phyloP scores from a whole-genome alignment of 768 basidiomycete genomes.

The Russula griseocarnosa region DNA sequence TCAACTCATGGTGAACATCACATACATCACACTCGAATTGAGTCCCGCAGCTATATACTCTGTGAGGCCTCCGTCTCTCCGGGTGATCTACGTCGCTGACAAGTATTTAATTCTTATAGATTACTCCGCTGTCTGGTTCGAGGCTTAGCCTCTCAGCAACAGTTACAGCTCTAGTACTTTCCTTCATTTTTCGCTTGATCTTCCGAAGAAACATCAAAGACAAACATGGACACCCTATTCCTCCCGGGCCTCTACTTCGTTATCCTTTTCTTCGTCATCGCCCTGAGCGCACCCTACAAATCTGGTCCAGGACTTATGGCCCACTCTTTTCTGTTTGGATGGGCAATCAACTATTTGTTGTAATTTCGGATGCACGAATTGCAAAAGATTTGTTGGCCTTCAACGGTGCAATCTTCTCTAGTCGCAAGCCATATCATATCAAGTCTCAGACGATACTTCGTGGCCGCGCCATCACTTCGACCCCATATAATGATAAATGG shows the following conservation, averaged over 20 bases:
- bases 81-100: neutral
- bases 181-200: conserved; percentile 24
- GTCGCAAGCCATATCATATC: conserved; percentile 29
- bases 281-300: conserved; percentile 42
- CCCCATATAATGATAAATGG: conserved; percentile 17
- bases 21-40: neutral
- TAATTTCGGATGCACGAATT: too few relatives aligned
- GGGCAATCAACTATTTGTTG: conserved; percentile 43
- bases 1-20: conserved; percentile 9
- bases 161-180: conserved; percentile 11
- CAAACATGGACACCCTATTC: too few relatives aligned
- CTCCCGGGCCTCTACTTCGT: too few relatives aligned
- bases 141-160: neutral
- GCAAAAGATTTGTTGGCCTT: too few relatives aligned
- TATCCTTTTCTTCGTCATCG: conserved; percentile 42
- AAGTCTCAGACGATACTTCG: conserved; percentile 44
- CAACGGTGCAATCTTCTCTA: too few relatives aligned
- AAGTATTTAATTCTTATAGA: conserved; percentile 1
- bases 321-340: conserved; percentile 45
- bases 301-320: conserved; percentile 45
- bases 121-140: neutral
- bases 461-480: conserved; percentile 39
- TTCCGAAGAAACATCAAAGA: conserved; percentile 8
- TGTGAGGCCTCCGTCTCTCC: neutral
- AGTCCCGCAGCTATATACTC: neutral